Evolutionary conservation across 495 filamentous ascomycete species (phyloP).

Genomic region (Podospora conica): DNA sequence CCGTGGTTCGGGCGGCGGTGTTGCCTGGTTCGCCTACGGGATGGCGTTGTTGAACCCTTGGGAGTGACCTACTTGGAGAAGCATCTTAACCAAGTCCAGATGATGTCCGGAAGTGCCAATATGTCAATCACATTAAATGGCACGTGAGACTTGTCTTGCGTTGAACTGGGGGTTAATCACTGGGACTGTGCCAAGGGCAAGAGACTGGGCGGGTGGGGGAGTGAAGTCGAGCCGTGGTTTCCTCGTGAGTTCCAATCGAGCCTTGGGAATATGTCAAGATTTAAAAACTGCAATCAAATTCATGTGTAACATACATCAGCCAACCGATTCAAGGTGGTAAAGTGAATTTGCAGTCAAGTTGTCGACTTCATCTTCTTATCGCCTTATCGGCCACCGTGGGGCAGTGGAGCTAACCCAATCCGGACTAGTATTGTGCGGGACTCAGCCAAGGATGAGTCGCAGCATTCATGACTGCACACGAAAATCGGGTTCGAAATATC

Average conservation of each 20-base stretch:
- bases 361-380: constrained; percentile 13
- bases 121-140: neutral
- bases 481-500: constrained; percentile 31
- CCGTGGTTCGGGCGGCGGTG: too few relatives aligned
- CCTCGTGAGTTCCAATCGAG: neutral
- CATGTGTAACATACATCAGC: too few relatives aligned
- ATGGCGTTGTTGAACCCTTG: too few relatives aligned
- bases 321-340: neutral
- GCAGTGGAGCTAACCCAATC: constrained; percentile 16
- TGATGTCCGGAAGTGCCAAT: neutral
- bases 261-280: neutral
- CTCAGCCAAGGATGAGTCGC: constrained; percentile 20
- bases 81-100: too few relatives aligned
- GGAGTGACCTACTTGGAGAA: too few relatives aligned
- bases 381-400: constrained; percentile 24
- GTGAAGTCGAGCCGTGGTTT: neutral
- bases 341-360: neutral
- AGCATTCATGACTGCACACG: constrained; percentile 27
- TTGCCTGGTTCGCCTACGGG: too few relatives aligned
- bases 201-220: neutral
- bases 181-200: neutral
- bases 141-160: neutral
- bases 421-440: constrained; percentile 2
- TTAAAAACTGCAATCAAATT: neutral
- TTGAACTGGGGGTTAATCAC: neutral